phyloP scores from a whole-genome alignment of 1,139 yeast genomes.

The Candida freyschussii region DNA sequence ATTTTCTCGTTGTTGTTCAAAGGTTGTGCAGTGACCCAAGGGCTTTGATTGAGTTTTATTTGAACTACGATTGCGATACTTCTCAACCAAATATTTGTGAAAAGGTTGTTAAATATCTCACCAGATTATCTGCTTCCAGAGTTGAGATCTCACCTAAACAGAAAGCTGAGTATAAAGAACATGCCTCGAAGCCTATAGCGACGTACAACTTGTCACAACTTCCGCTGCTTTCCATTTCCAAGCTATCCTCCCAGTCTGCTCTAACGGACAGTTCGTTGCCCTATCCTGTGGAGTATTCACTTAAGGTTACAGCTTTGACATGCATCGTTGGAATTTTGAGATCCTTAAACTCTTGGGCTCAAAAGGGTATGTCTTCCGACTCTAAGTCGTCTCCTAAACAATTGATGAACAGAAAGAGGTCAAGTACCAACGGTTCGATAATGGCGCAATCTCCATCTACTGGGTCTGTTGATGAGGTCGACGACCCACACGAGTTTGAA shows the following conservation, averaged over 20 bases:
- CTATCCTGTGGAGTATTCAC: constrained; percentile 75
- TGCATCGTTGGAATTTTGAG: constrained; percentile 79
- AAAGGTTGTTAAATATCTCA: constrained; percentile 68
- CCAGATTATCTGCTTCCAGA: constrained; percentile 65
- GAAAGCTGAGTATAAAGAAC: constrained; percentile 59
- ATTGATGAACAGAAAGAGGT: constrained; percentile 32
- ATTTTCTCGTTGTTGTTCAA: constrained; percentile 71
- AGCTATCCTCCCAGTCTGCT: constrained; percentile 56
- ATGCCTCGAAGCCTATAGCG: constrained; percentile 55
- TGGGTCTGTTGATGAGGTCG: constrained; percentile 39
- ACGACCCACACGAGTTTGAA: constrained; percentile 85
- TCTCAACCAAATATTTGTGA: constrained; percentile 84
- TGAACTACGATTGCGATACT: constrained; percentile 93
- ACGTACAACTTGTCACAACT: constrained; percentile 70
- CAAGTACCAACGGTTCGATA: constrained; percentile 40
- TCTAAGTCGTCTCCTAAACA: constrained; percentile 22
- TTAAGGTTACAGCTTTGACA: constrained; percentile 76
- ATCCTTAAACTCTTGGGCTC: constrained; percentile 86
- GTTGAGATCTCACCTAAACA: constrained; percentile 72
- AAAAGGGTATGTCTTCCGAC: constrained; percentile 47
- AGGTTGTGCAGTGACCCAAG: constrained; percentile 85
- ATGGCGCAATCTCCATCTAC: constrained; percentile 15
- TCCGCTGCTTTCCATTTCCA: constrained; percentile 71
- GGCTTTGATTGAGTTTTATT: constrained; percentile 83
- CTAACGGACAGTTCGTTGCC: constrained; percentile 50